Evolutionary conservation across 139 green algal species (phyloP).

Genomic region (Tetradesmus obliquus): DNA sequence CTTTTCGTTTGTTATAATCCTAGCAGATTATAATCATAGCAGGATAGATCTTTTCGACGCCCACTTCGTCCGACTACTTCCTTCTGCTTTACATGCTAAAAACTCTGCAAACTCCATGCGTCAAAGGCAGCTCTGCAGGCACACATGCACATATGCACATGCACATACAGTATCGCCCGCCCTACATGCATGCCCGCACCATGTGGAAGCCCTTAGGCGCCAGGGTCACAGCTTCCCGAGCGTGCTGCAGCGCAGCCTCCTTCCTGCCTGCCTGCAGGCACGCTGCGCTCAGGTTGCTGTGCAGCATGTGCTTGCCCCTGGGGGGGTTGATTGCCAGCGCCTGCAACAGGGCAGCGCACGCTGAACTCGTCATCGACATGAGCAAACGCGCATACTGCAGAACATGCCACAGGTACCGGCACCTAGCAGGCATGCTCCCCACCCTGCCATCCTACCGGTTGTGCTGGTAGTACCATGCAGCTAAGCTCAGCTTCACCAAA

Average conservation of each 20-base stretch:
- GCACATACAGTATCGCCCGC: not conserved
- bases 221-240: slow-evolving; percentile 53
- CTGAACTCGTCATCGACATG: not conserved
- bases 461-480: no score
- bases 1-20: no score
- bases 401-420: not conserved
- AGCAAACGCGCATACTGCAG: not conserved
- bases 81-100: no score
- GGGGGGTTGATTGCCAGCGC: slow-evolving; percentile 44
- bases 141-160: not conserved
- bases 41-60: no score
- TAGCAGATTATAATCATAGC: no score
- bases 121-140: not conserved
- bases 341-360: not conserved
- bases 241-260: slow-evolving; percentile 60
- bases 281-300: slow-evolving; percentile 66
- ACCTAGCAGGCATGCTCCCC: slow-evolving; percentile 1
- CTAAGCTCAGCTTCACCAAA: no score
- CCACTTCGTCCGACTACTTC: no score
- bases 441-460: no score
- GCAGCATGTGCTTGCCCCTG: slow-evolving; percentile 61
- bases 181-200: slow-evolving; percentile 20
- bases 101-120: no score
- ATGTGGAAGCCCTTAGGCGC: slow-evolving; percentile 66
- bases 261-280: slow-evolving; percentile 60